A percentile compares a stretch with the other conserved stretches of the same genome.
These are phyloP conservation scores for Terfezia boudieri DNA, from an alignment of 495 filamentous ascomycete species.

Conservation along the genomic window DNA sequence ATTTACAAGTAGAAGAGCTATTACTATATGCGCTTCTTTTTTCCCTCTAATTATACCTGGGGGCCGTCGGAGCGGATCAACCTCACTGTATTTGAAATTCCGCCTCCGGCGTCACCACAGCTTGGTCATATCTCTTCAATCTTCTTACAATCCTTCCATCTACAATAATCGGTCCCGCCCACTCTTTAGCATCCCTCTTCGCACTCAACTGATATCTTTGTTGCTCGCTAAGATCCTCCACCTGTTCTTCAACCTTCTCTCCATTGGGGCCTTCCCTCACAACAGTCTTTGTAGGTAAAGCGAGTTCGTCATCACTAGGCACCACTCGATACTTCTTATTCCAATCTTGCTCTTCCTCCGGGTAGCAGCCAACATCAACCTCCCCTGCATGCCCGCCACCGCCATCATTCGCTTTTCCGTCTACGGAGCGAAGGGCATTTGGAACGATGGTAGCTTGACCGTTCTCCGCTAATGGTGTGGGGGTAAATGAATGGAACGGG, in stretches of 20 bases:
- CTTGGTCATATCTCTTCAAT: constrained; percentile 41
- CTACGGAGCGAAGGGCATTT: constrained; percentile 6
- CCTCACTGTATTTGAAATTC: too few species aligned
- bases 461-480: not conserved
- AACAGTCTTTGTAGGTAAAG: not conserved
- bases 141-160: constrained; percentile 55
- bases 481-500: constrained; percentile 20
- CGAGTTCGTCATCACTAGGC: not conserved
- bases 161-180: constrained; percentile 53
- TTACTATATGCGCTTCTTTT: too few species aligned
- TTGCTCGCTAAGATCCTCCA: constrained; percentile 3
- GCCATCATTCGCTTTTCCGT: constrained; percentile 8
- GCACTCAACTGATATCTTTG: constrained; percentile 1
- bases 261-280: constrained; percentile 4
- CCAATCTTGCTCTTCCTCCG: constrained; percentile 68
- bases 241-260: constrained; percentile 18
- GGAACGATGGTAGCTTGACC: constrained; percentile 15
- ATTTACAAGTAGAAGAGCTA: too few species aligned
- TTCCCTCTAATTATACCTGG: too few species aligned
- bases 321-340: constrained; percentile 43
- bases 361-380: constrained; percentile 41
- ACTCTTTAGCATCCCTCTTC: constrained; percentile 30
- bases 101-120: too few species aligned
- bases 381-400: constrained; percentile 28
- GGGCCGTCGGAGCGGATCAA: too few species aligned